A percentile compares a stretch with the other conserved stretches of the same genome.
These are phyloP conservation scores for Penicillium roqueforti DNA, from an alignment of 495 filamentous ascomycete species.

Conservation along the genomic window DNA sequence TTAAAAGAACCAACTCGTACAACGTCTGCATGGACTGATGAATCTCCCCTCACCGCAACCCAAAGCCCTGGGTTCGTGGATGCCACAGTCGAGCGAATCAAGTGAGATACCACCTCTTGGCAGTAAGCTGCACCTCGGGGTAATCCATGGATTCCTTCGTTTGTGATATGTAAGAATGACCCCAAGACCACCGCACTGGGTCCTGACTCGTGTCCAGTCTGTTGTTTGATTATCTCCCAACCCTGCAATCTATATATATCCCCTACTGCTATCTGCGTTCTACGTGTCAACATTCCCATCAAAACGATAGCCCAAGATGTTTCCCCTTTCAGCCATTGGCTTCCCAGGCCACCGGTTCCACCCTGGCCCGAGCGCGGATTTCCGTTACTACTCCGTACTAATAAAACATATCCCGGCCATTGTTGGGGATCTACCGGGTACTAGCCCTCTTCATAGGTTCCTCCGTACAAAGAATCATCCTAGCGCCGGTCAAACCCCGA, in stretches of 20 bases:
- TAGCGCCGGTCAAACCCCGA: neutral
- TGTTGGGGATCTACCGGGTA: too few relatives aligned
- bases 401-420: neutral
- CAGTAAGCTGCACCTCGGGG: neutral
- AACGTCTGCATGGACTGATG: too few relatives aligned
- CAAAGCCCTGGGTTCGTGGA: slow-evolving; percentile 12
- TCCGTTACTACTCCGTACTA: neutral
- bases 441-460: too few relatives aligned
- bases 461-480: neutral
- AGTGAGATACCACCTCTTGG: neutral
- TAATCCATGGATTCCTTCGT: neutral
- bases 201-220: neutral
- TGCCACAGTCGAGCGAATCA: slow-evolving; percentile 8
- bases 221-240: too few relatives aligned
- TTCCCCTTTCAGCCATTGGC: neutral
- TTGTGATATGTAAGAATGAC: slow-evolving; percentile 1
- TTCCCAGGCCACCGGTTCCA: neutral
- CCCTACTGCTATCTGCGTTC: too few relatives aligned
- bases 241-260: neutral
- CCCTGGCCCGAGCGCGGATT: neutral
- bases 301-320: too few relatives aligned
- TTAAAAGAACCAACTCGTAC: too few relatives aligned
- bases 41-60: slow-evolving; percentile 1
- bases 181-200: neutral
- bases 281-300: neutral